Evolutionary conservation across 2,329 filamentous ascomycete species (phyloP).

Genomic region (Ophiocordyceps sinensis): DNA sequence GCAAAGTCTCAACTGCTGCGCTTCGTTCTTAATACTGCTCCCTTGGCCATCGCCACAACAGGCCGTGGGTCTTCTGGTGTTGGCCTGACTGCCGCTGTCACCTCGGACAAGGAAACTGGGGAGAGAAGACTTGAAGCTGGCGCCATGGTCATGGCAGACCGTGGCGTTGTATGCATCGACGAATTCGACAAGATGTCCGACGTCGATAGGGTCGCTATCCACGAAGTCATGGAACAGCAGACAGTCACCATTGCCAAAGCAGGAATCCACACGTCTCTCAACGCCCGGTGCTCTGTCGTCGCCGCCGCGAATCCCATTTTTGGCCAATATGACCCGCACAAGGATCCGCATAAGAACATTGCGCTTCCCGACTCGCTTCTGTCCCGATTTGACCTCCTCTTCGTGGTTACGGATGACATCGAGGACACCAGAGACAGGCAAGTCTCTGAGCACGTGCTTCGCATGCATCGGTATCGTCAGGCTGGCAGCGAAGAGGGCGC

Average conservation of each 20-base stretch:
- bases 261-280: conserved; percentile 92
- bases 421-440: conserved; percentile 84
- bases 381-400: conserved; percentile 95
- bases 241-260: conserved; percentile 98
- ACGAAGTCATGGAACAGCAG: conserved; percentile 99
- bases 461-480: conserved; percentile 92
- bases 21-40: conserved; percentile 94
- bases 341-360: conserved; percentile 97
- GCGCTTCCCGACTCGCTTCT: conserved; percentile 90
- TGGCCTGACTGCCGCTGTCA: conserved; percentile 92
- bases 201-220: conserved; percentile 91
- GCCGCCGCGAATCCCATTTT: conserved; percentile 96
- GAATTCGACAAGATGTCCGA: conserved; percentile 99
- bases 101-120: conserved; percentile 92
- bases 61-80: conserved; percentile 94
- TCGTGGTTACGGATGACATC: conserved; percentile 96
- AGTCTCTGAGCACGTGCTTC: conserved; percentile 89
- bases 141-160: conserved; percentile 96
- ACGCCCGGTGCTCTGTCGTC: conserved; percentile 90
- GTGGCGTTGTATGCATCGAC: conserved; percentile 96
- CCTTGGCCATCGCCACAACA: conserved; percentile 90
- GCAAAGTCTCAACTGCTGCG: conserved; percentile 96
- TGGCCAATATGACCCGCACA: conserved; percentile 95
- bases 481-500: conserved; percentile 88
- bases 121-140: conserved; percentile 89